Base-by-base conservation (phyloP, 495 filamentous ascomycete genomes). In the Hypoxylon lenormandii region DNA sequence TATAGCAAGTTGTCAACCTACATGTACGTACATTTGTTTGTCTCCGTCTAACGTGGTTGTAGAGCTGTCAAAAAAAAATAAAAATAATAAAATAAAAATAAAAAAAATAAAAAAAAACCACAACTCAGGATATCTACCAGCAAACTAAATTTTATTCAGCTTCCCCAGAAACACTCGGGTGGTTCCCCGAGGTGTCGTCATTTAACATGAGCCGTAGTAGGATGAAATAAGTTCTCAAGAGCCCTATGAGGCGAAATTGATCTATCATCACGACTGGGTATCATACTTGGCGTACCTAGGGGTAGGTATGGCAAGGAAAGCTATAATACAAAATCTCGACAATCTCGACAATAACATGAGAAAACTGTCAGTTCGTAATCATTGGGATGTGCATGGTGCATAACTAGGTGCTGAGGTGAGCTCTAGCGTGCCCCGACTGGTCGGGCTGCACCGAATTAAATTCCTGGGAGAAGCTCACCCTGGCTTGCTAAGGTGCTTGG, bases 371-470 rank as follows among this genome's bases (percentile, higher is more conserved):
- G 16, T 48, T 12, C 33, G 43, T 55, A 58, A 45, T 63, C 66
- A 64, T 65, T 65, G 16, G 54, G 58, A 48, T 69, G 53, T 47
- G 46, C 59, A 69, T 59, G 15, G 45, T 70, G 60, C 66, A 65
- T 57, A 62, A 62, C 51, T 71, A 71, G 62, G 68, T 71, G 68
- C 68, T 71, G 51, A 71, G 56, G 68, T 71, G 62, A 71, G 66
- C 46, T 23, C 45, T 46, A 43, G 42, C 13, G 26, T 26, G 21
- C 54, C 23, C 23, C 23, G 23, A 5, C 23, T 26, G 23, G 2
- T 5, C 19, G 23, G 43, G 42, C 21, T 11, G 45, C 60, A 65
- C 54, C 60, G 66, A 65, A 60, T 70, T 52, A 60, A 43, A 62
- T 54, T 49, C 63, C 54, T 60, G 12, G 49, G 55, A 60, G 16